Evolutionary conservation across 1,139 yeast species (phyloP).

Genomic region (Geotrichum candidum): DNA sequence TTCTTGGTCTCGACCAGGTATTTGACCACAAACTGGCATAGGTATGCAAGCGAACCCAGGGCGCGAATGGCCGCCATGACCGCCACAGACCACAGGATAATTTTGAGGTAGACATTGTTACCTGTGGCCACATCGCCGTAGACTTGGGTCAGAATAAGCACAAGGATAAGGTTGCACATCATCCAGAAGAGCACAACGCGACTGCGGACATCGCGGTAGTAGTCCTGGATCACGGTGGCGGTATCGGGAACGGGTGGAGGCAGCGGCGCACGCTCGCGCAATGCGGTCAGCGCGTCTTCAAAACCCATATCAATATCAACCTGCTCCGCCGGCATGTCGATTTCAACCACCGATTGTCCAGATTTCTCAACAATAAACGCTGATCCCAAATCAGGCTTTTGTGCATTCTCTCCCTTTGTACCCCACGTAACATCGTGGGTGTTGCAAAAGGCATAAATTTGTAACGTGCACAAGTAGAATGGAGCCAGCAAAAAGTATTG

Average conservation of each 20-base stretch:
- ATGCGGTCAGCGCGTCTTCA: conserved; percentile 66
- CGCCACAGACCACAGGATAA: conserved; percentile 89
- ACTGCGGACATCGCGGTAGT: conserved; percentile 89
- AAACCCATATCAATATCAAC: conserved; percentile 85
- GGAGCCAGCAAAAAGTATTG: conserved; percentile 87
- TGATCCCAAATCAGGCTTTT: conserved; percentile 57
- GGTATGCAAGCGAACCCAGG: conserved; percentile 64
- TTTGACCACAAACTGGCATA: conserved; percentile 42
- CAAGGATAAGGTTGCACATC: conserved; percentile 67
- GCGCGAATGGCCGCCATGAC: conserved; percentile 74
- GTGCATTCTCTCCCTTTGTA: conserved; percentile 85
- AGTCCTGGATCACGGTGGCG: conserved; percentile 67
- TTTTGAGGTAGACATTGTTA: conserved; percentile 69
- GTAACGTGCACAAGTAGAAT: conserved; percentile 84
- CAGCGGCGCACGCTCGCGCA: conserved; percentile 62
- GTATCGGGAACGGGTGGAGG: conserved; percentile 46
- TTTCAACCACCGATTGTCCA: conserved; percentile 59
- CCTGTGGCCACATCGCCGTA: conserved; percentile 58
- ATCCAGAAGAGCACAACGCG: conserved; percentile 92
- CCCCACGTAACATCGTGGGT: conserved; percentile 98
- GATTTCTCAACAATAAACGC: conserved; percentile 53
- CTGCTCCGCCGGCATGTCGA: conserved; percentile 86
- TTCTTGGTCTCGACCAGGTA: conserved; percentile 28
- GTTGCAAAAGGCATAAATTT: conserved; percentile 90
- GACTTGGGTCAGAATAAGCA: conserved; percentile 82